Conservation (phyloP, 768 basidiomycete genomes). For the Sporobolomyces pararoseus region DNA sequence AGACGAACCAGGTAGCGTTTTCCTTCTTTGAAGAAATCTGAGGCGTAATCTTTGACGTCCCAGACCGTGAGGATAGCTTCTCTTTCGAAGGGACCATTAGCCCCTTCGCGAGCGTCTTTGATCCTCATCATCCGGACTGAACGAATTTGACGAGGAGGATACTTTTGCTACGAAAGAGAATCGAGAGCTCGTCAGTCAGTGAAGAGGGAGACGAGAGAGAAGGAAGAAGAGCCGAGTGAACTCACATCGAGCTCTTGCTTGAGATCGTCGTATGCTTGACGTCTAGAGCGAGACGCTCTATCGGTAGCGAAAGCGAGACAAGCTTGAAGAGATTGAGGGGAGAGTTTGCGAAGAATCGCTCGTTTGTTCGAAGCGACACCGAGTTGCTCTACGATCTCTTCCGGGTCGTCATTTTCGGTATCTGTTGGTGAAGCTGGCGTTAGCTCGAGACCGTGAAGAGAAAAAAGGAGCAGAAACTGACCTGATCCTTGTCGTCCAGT, state of each 20-base stretch:
- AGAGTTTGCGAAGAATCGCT: constrained; percentile 11
- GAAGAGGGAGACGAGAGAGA: no score
- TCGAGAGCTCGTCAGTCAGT: neutral
- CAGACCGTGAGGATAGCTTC: constrained; percentile 77
- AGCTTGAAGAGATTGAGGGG: neutral
- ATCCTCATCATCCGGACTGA: constrained; percentile 70
- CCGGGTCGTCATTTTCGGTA: constrained; percentile 22
- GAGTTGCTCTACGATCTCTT: constrained; percentile 38
- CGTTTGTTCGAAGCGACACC: constrained; percentile 12
- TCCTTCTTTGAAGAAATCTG: constrained; percentile 59
- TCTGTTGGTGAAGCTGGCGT: neutral
- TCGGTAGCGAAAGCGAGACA: constrained; percentile 54
- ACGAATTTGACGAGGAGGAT: constrained; percentile 70
- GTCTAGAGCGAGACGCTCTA: constrained; percentile 56
- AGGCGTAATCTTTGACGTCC: constrained; percentile 62
- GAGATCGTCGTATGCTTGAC: constrained; percentile 60
- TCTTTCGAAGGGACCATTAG: constrained; percentile 56
- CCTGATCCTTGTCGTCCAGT: neutral
- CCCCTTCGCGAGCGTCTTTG: constrained; percentile 60
- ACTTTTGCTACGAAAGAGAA: constrained; percentile 54
- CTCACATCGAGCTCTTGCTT: constrained; percentile 68
- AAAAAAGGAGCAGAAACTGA: neutral
- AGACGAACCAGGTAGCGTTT: constrained; percentile 63
- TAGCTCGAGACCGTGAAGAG: neutral
- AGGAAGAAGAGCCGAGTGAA: constrained; percentile 4